phyloP scores from a whole-genome alignment of 2,329 filamentous ascomycete genomes.

The Onygena corvina region DNA sequence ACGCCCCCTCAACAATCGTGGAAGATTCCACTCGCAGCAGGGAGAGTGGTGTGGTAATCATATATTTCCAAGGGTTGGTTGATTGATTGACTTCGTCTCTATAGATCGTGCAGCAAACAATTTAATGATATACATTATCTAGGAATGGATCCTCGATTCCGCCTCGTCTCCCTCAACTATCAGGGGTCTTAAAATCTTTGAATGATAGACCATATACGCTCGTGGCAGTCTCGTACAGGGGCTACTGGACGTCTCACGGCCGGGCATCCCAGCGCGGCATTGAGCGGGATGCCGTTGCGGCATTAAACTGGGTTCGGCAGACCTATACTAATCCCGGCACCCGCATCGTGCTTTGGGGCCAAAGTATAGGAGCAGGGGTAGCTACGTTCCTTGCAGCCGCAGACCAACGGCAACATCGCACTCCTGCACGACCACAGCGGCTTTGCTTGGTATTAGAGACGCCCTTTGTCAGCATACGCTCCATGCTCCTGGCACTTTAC shows the following conservation, averaged over 20 bases:
- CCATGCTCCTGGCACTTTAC: slow-evolving; percentile 61
- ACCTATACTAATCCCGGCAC: slow-evolving; percentile 20
- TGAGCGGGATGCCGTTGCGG: slow-evolving; percentile 53
- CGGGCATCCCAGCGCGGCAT: slow-evolving; percentile 59
- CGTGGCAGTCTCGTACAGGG: slow-evolving; percentile 48
- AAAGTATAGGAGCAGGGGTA: slow-evolving; percentile 49
- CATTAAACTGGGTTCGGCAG: slow-evolving; percentile 49
- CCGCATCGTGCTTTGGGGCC: slow-evolving; percentile 15
- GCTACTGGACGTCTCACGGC: slow-evolving; percentile 67
- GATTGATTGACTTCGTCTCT: not conserved
- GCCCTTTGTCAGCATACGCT: slow-evolving; percentile 57
- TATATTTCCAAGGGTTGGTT: slow-evolving; percentile 39
- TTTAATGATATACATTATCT: slow-evolving; percentile 1
- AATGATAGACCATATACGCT: slow-evolving; percentile 20
- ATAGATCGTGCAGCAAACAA: not conserved
- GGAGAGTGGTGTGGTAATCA: slow-evolving; percentile 25
- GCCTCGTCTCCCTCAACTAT: slow-evolving; percentile 37
- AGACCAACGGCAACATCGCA: slow-evolving; percentile 26
- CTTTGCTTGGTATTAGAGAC: slow-evolving; percentile 57
- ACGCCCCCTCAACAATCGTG: not conserved
- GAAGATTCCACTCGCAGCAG: not conserved
- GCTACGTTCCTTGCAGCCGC: slow-evolving; percentile 46
- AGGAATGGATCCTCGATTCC: slow-evolving; percentile 36
- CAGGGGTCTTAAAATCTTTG: slow-evolving; percentile 30
- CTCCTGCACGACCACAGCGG: slow-evolving; percentile 19